Evolutionary conservation across 2,329 filamentous ascomycete genomes (phyloP).

Genomic region (Fusarium concolor): DNA sequence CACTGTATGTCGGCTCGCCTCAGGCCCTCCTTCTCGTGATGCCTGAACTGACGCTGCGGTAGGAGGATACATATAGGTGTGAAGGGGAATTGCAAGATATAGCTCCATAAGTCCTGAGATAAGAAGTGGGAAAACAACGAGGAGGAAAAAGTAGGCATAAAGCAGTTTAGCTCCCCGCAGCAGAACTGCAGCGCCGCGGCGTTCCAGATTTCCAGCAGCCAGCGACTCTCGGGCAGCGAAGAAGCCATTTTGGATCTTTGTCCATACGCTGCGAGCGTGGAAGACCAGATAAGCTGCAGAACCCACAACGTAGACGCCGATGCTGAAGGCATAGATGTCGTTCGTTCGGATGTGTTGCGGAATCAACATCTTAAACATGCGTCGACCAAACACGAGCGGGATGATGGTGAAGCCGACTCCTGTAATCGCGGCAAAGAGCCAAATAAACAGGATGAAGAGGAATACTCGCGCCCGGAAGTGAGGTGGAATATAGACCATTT

Average conservation of each 20-base stretch:
- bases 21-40: conserved; percentile 38
- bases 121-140: conserved; percentile 83
- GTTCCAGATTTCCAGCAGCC: conserved; percentile 35
- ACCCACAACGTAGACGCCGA: conserved; percentile 86
- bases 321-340: conserved; percentile 95
- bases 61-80: conserved; percentile 75
- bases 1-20: conserved; percentile 71
- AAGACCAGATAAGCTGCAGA: conserved; percentile 71
- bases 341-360: conserved; percentile 82
- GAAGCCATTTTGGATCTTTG: conserved; percentile 49
- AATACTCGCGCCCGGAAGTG: conserved; percentile 84
- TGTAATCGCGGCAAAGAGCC: conserved; percentile 90
- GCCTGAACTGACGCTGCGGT: conserved; percentile 48
- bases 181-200: conserved; percentile 45
- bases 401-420: conserved; percentile 88
- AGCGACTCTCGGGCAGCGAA: conserved; percentile 40
- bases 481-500: conserved; percentile 84
- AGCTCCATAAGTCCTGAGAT: conserved; percentile 86
- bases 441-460: conserved; percentile 88
- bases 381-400: conserved; percentile 86
- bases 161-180: conserved; percentile 61
- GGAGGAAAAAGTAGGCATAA: conserved; percentile 81
- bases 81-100: conserved; percentile 87
- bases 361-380: conserved; percentile 78
- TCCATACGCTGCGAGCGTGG: conserved; percentile 59